Base-by-base conservation (phyloP, 1,284 basidiomycete genomes). In the Volvariella surrecta region DNA sequence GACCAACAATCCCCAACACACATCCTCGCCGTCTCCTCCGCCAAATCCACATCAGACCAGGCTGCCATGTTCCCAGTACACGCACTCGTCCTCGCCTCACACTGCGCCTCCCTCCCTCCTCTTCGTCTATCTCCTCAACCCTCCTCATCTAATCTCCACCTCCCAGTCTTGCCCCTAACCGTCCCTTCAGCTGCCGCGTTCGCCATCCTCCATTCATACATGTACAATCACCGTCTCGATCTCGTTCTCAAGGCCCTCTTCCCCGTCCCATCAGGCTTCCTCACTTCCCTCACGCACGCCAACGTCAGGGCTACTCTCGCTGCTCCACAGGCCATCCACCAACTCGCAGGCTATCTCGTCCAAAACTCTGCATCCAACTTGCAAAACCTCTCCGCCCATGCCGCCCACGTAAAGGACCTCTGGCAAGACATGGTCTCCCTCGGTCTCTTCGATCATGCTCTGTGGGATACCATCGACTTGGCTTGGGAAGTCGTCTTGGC, bases 381-480 rank as follows among this genome's bases (percentile, higher is more conserved):
- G 48, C 63, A 67, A 40, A 68, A 64, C 0, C 64, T 83, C 11
- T 72, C 71, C 34, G 63, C 66, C n/a, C 70, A 75, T 48, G 73
- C 76, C 2, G 70, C 74, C n/a, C 73, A 76, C 52, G 70, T 84
- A 28, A 84, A 81, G 53, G 81, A 79, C 42, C 66, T 87, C 13
- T 89, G 85, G 85, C 71, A 76, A 48, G 81, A 85, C 54, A 70
- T 79, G 50, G 75, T 76, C 39, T 72, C 78, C 2, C 73, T 89
- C 31, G 82, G 83, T n/a, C 54, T 88, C 3, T 67, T 71, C 46
- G 76, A 82, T 50, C 67, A 71, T 13, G 72, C 73, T 35, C 66
- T 86, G 18, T 89, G 85, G 85, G 71, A 75, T 44, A 73, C 74
- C 43, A 59, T 88, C 49, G 77, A 82, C 47, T 69, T 80, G 48